A percentile compares a stretch with the other conserved stretches of the same genome.
Evolutionary conservation across 73 alveolate genomes (phyloP).

Genomic region (Durusdinium trenchii): DNA sequence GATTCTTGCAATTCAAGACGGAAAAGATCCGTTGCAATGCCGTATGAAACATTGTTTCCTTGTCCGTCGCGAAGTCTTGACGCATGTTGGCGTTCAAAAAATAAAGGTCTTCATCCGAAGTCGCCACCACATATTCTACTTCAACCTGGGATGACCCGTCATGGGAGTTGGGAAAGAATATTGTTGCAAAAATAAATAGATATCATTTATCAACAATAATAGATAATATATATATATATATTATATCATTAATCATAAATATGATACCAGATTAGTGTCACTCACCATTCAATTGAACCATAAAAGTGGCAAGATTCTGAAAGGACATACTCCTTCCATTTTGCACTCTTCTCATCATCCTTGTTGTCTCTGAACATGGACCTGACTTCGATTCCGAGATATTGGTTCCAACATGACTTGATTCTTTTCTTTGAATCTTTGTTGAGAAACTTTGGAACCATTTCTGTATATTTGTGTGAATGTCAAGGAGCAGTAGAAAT

Average conservation of each 20-base stretch:
- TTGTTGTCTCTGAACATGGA: constrained; percentile 41
- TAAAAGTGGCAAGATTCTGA: neutral
- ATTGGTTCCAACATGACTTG: neutral
- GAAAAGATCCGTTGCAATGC: neutral
- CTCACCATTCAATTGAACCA: neutral
- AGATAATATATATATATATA: too few species aligned
- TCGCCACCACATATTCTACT: neutral
- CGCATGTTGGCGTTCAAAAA: neutral
- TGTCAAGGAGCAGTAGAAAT: neutral
- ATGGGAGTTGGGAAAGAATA: neutral
- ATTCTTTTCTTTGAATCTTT: neutral
- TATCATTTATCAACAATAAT: too few species aligned
- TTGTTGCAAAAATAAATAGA: too few species aligned
- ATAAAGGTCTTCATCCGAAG: constrained; percentile 6
- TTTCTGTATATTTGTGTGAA: neutral
- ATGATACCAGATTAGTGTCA: too few species aligned
- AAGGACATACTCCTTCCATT: constrained; percentile 4
- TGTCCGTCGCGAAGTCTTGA: neutral
- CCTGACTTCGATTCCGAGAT: too few species aligned
- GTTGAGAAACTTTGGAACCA: neutral
- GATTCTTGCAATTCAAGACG: neutral
- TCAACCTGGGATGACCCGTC: neutral
- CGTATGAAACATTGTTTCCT: neutral
- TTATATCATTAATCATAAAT: too few species aligned
- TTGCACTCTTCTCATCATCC: neutral